These are phyloP conservation scores for Aspergillus terreus DNA, from an alignment of 2,329 filamentous ascomycete species.

Conservation along the genomic window DNA sequence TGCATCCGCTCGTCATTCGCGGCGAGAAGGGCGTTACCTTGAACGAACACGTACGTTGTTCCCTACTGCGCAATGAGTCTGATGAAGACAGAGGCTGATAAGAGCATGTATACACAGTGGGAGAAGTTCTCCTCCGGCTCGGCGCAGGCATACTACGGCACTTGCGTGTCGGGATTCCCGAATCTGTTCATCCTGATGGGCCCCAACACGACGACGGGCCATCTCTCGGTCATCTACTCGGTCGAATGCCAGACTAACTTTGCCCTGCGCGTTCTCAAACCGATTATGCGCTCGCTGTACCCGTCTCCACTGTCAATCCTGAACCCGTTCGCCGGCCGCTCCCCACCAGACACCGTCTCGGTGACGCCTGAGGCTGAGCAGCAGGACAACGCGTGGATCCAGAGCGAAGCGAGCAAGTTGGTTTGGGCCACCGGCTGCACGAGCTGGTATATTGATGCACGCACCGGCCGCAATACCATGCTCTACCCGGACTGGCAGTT, in stretches of 20 bases:
- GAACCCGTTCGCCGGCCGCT: background rate
- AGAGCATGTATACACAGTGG: constrained; percentile 28
- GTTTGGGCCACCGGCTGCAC: constrained; percentile 51
- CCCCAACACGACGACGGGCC: constrained; percentile 47
- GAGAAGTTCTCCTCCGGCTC: constrained; percentile 21
- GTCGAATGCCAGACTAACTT: constrained; percentile 53
- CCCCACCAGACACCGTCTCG: constrained; percentile 3
- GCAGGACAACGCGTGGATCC: constrained; percentile 37
- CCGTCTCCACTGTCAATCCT: background rate
- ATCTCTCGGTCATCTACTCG: constrained; percentile 49
- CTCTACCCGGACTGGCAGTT: constrained; percentile 54
- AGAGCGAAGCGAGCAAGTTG: constrained; percentile 39
- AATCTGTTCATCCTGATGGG: constrained; percentile 48
- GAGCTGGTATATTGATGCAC: constrained; percentile 50
- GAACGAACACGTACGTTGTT: constrained; percentile 29
- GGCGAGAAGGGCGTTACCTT: constrained; percentile 37
- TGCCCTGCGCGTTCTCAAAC: constrained; percentile 39
- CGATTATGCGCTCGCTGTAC: constrained; percentile 32
- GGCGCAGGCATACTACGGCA: constrained; percentile 47
- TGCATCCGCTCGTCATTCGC: constrained; percentile 46
- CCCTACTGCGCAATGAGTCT: background rate
- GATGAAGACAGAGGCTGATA: background rate
- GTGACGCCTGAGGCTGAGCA: constrained; percentile 28
- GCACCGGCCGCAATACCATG: constrained; percentile 47
- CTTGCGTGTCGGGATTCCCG: constrained; percentile 45